Evolutionary conservation across 306 rosid genomes (phyloP).

Genomic region (Fagus sylvatica): DNA sequence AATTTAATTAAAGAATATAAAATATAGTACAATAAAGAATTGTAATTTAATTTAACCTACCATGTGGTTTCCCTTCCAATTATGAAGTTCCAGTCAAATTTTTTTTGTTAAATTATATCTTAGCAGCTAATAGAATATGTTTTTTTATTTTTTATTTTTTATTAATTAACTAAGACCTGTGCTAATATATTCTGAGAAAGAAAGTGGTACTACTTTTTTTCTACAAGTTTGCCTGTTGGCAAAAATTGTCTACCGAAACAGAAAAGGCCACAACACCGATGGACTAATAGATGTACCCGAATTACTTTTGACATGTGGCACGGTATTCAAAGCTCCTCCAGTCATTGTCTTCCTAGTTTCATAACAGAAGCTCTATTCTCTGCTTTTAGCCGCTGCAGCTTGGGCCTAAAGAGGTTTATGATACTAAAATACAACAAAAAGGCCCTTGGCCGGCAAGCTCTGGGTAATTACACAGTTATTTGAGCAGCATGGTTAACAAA

Average conservation of each 20-base stretch:
- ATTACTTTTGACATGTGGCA: slow-evolving; percentile 28
- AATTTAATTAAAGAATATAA: too few species aligned
- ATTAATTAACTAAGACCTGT: too few species aligned
- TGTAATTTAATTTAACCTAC: too few species aligned
- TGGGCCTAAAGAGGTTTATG: slow-evolving; percentile 47
- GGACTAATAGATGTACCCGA: slow-evolving; percentile 41
- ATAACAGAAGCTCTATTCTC: slow-evolving; percentile 10
- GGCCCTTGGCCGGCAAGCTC: slow-evolving; percentile 37
- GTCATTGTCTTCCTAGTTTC: slow-evolving; percentile 19
- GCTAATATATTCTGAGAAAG: background rate
- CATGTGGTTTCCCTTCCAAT: too few species aligned
- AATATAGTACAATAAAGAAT: too few species aligned
- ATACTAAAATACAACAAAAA: background rate
- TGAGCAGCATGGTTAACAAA: slow-evolving; percentile 53
- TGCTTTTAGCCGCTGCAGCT: slow-evolving; percentile 35
- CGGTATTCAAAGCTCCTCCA: slow-evolving; percentile 29
- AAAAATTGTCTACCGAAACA: background rate
- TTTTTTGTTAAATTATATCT: background rate
- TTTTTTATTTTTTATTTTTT: too few species aligned
- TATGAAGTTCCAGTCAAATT: too few species aligned
- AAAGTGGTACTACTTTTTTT: background rate
- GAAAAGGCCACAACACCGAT: slow-evolving; percentile 20
- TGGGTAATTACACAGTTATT: slow-evolving; percentile 49
- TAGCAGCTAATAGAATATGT: background rate
- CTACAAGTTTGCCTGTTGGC: background rate